A percentile compares a stretch with the other conserved stretches of the same genome.
Evolutionary conservation across 495 filamentous ascomycete genomes (phyloP).

Genomic region (Xylaria grammica): DNA sequence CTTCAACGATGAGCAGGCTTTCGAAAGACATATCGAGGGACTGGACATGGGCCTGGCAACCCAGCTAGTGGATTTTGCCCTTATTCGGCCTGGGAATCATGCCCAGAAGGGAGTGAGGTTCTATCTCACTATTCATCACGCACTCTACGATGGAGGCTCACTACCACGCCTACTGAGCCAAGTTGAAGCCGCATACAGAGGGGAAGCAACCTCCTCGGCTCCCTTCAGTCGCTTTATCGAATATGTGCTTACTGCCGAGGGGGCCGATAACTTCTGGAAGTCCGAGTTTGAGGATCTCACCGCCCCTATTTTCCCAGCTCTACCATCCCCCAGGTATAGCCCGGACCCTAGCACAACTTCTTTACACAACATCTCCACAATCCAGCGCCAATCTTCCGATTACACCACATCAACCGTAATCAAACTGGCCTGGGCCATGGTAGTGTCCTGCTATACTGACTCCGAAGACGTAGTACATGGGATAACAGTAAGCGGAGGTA

Average conservation of each 20-base stretch:
- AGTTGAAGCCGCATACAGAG: constrained; percentile 43
- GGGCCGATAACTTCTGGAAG: constrained; percentile 37
- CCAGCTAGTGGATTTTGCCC: background rate
- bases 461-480: constrained; percentile 37
- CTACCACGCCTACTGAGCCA: constrained; percentile 52
- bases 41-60: constrained; percentile 4
- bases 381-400: background rate
- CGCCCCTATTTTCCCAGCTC: constrained; percentile 9
- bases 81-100: background rate
- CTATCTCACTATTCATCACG: constrained; percentile 55
- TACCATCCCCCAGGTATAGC: background rate
- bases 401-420: constrained; percentile 24
- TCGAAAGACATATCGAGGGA: constrained; percentile 5
- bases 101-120: background rate
- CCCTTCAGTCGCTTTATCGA: constrained; percentile 42
- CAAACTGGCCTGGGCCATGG: constrained; percentile 44
- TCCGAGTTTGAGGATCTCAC: background rate
- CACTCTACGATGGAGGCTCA: constrained; percentile 70
- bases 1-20: constrained; percentile 2
- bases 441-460: constrained; percentile 28
- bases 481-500: constrained; percentile 53
- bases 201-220: constrained; percentile 2
- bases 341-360: constrained; percentile 1
- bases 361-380: background rate
- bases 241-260: constrained; percentile 30